Conservation (phyloP, 805 yeast genomes). For the Cyberlindnera mycetangii region DNA sequence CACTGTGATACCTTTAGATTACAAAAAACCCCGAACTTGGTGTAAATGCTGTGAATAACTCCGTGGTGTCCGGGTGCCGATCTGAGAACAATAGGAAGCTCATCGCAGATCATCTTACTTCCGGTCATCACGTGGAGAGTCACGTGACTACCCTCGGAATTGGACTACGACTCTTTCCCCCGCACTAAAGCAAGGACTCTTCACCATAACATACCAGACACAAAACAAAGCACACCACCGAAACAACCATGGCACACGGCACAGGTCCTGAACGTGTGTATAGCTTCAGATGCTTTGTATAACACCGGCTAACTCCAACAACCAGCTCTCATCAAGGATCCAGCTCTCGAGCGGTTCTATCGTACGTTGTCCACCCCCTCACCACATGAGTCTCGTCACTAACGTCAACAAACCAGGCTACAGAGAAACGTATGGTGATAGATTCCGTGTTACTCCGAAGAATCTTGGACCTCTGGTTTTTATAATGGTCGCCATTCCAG, state of each 20-base stretch:
- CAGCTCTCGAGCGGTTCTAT: slow-evolving; percentile 27
- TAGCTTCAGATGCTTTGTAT: no score
- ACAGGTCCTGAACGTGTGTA: slow-evolving; percentile 14
- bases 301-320: slow-evolving; percentile 11
- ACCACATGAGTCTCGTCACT: background rate
- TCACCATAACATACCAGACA: background rate
- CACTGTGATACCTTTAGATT: background rate
- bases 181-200: background rate
- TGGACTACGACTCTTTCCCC: no score
- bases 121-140: background rate
- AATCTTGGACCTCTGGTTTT: slow-evolving; percentile 20
- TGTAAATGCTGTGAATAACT: background rate
- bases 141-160: slow-evolving; percentile 1
- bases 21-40: background rate
- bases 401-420: slow-evolving; percentile 14
- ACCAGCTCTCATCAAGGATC: slow-evolving; percentile 25
- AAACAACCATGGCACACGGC: slow-evolving; percentile 16
- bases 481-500: slow-evolving; percentile 23
- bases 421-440: slow-evolving; percentile 24
- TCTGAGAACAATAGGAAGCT: background rate
- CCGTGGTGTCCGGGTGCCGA: slow-evolving; percentile 3
- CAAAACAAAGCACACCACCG: background rate
- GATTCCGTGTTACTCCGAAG: slow-evolving; percentile 25
- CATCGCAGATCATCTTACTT: background rate
- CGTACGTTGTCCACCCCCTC: slow-evolving; percentile 15